Evolutionary conservation across 257 asterid genomes (phyloP).

Genomic region (Ballota nigra): DNA sequence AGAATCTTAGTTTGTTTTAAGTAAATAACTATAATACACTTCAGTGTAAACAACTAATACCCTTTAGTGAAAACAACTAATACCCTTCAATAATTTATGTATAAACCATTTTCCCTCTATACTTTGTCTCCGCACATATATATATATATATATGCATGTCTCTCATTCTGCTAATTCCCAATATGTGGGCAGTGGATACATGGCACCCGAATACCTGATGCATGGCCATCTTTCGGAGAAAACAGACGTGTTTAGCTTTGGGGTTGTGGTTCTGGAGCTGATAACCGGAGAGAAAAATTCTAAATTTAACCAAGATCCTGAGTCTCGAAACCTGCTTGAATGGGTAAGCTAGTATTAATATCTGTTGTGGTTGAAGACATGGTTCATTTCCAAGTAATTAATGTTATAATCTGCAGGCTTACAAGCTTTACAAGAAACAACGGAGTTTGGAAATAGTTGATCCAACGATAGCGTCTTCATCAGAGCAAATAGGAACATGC

Average conservation of each 20-base stretch:
- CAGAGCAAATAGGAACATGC: constrained; percentile 51
- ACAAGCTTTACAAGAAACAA: constrained; percentile 68
- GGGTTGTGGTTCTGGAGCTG: constrained; percentile 79
- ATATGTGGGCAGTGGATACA: constrained; percentile 58
- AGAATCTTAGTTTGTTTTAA: no score
- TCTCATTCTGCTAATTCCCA: neutral
- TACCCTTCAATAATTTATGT: no score
- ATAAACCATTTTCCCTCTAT: no score
- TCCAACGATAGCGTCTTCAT: constrained; percentile 47
- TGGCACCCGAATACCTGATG: constrained; percentile 90
- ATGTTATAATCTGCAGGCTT: constrained; percentile 44
- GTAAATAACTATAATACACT: no score
- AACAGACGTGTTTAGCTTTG: constrained; percentile 84
- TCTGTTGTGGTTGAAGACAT: no score
- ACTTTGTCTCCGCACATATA: no score
- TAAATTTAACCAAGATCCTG: constrained; percentile 52
- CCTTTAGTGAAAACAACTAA: no score
- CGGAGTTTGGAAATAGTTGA: constrained; percentile 51
- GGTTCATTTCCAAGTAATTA: no score
- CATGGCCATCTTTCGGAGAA: constrained; percentile 67
- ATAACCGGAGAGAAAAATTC: constrained; percentile 81
- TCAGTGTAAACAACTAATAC: no score
- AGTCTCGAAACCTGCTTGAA: constrained; percentile 57
- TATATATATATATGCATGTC: neutral
- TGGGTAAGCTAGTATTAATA: constrained; percentile 54